Conservation (phyloP, 1,284 basidiomycete genomes). For the Microstroma glucosiphilum region DNA sequence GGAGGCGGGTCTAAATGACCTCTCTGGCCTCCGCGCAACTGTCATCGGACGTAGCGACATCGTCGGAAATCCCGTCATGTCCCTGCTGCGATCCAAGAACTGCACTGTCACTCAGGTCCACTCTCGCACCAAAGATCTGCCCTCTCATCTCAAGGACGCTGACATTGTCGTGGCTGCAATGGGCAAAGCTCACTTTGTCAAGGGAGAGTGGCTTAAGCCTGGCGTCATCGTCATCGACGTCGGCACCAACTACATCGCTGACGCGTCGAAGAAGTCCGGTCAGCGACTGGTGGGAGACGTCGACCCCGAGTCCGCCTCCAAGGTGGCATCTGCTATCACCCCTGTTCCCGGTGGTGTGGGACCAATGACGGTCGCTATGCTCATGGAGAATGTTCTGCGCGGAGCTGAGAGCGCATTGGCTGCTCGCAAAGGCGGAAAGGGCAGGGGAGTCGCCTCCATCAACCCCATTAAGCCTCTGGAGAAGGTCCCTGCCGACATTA, state of each 20-base stretch:
- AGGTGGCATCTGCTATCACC: constrained; percentile 81
- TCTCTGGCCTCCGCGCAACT: constrained; percentile 64
- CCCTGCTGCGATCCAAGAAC: constrained; percentile 80
- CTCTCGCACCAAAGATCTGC: constrained; percentile 75
- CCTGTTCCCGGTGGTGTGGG: constrained; percentile 93
- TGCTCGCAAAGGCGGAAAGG: constrained; percentile 73
- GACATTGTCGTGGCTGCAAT: constrained; percentile 93
- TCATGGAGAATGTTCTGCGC: constrained; percentile 90
- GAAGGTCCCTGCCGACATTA: constrained; percentile 77
- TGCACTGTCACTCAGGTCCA: constrained; percentile 98
- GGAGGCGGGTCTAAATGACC: constrained; percentile 63
- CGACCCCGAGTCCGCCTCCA: constrained; percentile 70
- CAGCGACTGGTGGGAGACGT: constrained; percentile 95
- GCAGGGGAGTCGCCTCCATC: constrained; percentile 62
- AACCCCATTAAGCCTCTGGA: constrained; percentile 70
- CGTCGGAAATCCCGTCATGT: constrained; percentile 88
- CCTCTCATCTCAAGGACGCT: constrained; percentile 66
- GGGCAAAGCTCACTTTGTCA: constrained; percentile 80
- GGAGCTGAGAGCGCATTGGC: constrained; percentile 74
- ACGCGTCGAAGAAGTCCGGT: constrained; percentile 78
- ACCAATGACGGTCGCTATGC: constrained; percentile 97
- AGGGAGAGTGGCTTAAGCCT: constrained; percentile 91
- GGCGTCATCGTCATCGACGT: constrained; percentile 67
- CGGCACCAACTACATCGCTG: constrained; percentile 92
- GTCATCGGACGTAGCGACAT: constrained; percentile 97